phyloP scores from a whole-genome alignment of 1,284 basidiomycete genomes.

The Kalmanozyma brasiliensis region DNA sequence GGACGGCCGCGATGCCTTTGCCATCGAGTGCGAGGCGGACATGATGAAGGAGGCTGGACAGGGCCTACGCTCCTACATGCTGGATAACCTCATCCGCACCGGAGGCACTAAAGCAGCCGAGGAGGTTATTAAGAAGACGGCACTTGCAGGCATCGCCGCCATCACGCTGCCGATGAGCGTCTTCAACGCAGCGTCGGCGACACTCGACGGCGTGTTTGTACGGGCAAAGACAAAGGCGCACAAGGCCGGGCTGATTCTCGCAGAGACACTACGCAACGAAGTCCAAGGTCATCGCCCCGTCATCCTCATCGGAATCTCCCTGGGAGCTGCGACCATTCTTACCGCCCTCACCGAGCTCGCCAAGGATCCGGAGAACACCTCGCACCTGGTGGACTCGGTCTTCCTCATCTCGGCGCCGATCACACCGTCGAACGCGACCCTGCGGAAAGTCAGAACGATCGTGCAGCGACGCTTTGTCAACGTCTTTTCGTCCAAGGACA shows the following conservation, averaged over 20 bases:
- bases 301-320: conserved; percentile 71
- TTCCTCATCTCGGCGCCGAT: conserved; percentile 69
- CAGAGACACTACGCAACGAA: conserved; percentile 72
- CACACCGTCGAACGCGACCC: conserved; percentile 69
- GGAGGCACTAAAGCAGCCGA: conserved; percentile 54
- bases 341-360: conserved; percentile 71
- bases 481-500: conserved; percentile 70
- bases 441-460: conserved; percentile 69
- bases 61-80: conserved; percentile 52
- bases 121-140: conserved; percentile 73
- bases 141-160: conserved; percentile 72
- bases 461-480: conserved; percentile 71
- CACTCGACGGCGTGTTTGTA: conserved; percentile 69
- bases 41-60: conserved; percentile 56
- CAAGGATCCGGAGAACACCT: conserved; percentile 43
- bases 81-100: conserved; percentile 45
- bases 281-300: conserved; percentile 73
- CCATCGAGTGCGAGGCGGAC: conserved; percentile 52
- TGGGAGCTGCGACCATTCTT: conserved; percentile 72
- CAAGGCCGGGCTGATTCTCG: conserved; percentile 71
- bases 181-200: conserved; percentile 64
- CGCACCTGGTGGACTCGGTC: conserved; percentile 71
- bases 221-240: conserved; percentile 56
- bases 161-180: conserved; percentile 71
- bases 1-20: conserved; percentile 58